These are phyloP conservation scores for Pseudofabraea citricarpa DNA, from an alignment of 2,329 filamentous ascomycete genomes.

Conservation along the genomic window DNA sequence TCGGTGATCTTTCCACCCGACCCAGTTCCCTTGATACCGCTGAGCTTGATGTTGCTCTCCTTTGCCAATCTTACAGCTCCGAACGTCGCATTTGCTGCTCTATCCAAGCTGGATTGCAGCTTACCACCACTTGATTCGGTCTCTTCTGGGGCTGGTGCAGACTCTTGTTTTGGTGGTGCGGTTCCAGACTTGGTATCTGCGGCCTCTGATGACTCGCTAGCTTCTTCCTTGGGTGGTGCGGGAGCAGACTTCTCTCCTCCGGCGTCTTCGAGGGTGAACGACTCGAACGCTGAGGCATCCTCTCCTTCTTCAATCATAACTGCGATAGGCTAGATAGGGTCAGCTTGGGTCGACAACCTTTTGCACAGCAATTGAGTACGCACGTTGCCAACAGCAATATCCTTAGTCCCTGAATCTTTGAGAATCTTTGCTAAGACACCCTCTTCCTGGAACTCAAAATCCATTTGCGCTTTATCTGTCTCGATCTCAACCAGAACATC, in stretches of 20 bases:
- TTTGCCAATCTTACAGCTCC: slow-evolving; percentile 77
- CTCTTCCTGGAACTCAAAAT: slow-evolving; percentile 99
- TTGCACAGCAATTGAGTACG: slow-evolving; percentile 39
- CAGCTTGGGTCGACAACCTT: slow-evolving; percentile 12
- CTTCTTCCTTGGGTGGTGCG: slow-evolving; percentile 60
- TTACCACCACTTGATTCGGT: slow-evolving; percentile 69
- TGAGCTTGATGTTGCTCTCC: slow-evolving; percentile 76
- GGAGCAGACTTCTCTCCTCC: slow-evolving; percentile 72
- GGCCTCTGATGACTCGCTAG: slow-evolving; percentile 57
- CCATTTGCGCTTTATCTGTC: slow-evolving; percentile 99
- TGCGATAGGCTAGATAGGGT: slow-evolving; percentile 75
- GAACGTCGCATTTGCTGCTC: slow-evolving; percentile 68
- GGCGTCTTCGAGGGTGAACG: slow-evolving; percentile 84
- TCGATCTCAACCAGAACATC: slow-evolving; percentile 98
- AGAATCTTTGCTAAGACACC: slow-evolving; percentile 92
- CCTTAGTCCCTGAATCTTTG: slow-evolving; percentile 89
- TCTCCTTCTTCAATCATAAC: slow-evolving; percentile 88
- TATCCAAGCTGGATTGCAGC: slow-evolving; percentile 79
- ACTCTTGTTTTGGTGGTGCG: slow-evolving; percentile 57
- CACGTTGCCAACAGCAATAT: slow-evolving; percentile 91
- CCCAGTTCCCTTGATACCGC: slow-evolving; percentile 80
- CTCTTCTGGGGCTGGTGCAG: slow-evolving; percentile 62
- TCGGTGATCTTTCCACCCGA: slow-evolving; percentile 83
- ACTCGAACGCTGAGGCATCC: slow-evolving; percentile 83
- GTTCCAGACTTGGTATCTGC: slow-evolving; percentile 52